Evolutionary conservation across 495 filamentous ascomycete species (phyloP).

Genomic region (Penicillium chermesinum): DNA sequence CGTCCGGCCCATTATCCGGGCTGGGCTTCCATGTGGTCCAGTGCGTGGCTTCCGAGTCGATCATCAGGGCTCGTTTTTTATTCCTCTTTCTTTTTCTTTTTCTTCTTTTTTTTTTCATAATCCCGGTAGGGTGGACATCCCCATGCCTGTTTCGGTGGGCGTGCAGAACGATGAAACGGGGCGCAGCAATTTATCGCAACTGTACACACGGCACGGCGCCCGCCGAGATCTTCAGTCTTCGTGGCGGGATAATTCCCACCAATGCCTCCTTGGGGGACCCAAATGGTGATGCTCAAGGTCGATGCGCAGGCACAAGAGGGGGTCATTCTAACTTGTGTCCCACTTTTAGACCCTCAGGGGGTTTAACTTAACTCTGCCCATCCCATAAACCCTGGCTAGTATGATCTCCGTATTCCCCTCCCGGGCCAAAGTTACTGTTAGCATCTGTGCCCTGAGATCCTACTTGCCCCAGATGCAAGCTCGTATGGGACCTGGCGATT

Average conservation of each 20-base stretch:
- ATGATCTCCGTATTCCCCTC: no score
- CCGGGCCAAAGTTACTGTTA: no score
- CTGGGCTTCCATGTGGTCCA: slow-evolving; percentile 29
- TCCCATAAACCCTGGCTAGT: no score
- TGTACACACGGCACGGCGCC: slow-evolving; percentile 16
- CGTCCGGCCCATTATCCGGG: slow-evolving; percentile 24
- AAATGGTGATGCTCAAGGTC: background rate
- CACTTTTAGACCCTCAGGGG: no score
- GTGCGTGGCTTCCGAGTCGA: slow-evolving; percentile 30
- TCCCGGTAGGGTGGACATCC: background rate
- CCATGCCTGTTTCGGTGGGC: background rate
- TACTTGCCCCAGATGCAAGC: no score
- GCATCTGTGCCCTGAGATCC: no score
- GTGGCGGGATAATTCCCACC: slow-evolving; percentile 1
- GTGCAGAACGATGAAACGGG: slow-evolving; percentile 7
- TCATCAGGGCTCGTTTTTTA: slow-evolving; percentile 13
- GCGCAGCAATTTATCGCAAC: slow-evolving; percentile 3
- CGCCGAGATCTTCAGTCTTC: slow-evolving; percentile 25
- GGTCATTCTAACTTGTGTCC: no score
- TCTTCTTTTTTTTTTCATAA: no score
- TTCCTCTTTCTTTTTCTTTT: background rate
- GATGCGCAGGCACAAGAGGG: no score
- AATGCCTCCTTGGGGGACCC: background rate
- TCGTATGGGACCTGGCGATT: no score
- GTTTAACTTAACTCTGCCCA: no score